Conservation (phyloP, 2,329 filamentous ascomycete species). For the Apiospora rasikravindrae region DNA sequence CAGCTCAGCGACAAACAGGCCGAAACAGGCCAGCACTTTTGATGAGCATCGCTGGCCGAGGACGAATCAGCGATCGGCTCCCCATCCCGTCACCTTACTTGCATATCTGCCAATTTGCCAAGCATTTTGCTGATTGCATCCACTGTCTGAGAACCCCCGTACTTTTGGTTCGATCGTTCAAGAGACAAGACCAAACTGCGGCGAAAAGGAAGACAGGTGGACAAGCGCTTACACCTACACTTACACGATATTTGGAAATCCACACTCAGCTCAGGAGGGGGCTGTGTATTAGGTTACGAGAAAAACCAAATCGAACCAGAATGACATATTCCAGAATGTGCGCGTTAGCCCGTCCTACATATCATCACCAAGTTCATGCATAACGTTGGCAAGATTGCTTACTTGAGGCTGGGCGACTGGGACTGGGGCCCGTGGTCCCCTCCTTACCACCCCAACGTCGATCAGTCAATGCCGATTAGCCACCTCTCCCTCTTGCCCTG, state of each 20-base stretch:
- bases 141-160: not conserved
- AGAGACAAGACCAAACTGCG: not conserved
- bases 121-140: not conserved
- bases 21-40: not conserved
- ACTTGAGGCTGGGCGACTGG: conserved; percentile 6
- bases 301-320: not conserved
- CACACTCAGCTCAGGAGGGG: not conserved
- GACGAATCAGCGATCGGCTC: not conserved
- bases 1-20: not conserved
- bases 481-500: not conserved
- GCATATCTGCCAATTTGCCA: conserved; percentile 4
- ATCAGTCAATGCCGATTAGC: conserved; percentile 5
- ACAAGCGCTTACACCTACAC: not conserved
- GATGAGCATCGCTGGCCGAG: not conserved
- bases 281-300: not conserved
- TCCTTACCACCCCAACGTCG: not conserved
- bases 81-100: not conserved
- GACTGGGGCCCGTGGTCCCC: not conserved
- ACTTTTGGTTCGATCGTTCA: not conserved
- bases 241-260: not conserved
- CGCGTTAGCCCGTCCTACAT: not conserved
- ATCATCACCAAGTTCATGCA: conserved; percentile 40
- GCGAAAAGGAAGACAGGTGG: not conserved
- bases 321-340: conserved; percentile 7
- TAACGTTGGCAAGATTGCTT: conserved; percentile 37